Evolutionary conservation across 2,329 filamentous ascomycete genomes (phyloP), one percentile per base, ranked within the genome.

Genomic region (Aschersonia sp.): DNA sequence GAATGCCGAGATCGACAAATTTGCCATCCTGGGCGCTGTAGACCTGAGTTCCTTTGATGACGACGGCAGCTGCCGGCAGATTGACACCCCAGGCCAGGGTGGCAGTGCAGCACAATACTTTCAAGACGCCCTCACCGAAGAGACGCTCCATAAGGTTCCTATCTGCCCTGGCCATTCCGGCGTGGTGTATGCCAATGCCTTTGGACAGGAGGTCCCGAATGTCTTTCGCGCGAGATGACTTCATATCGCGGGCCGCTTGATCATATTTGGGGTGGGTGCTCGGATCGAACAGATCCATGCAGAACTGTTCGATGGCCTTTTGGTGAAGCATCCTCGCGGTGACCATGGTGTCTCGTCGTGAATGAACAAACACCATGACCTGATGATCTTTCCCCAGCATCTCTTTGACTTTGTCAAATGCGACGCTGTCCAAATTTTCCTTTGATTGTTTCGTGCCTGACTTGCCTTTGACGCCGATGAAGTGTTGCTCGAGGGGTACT

Each of bases 21-120:
- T 94, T 95, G 65, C 92, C 92, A 47, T 94, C 91, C 61, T 96
- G 87, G 0, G 92, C 84, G 61, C 89, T 97, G 67, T 98, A 98
- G 0, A 98, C 78, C 60, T 97, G 91, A 0, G 92, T 98, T 12
- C 92, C 92, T 63, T 98, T 98, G 74, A 98, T 98, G 47, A 98
- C 78, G 46, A 98, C 92, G 0, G 92, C 94, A 0, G 92, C 92
- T 35, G 92, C 92, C 1, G 92, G 92, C 65, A 98, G 78, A 65
- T 98, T 98, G 61, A 98, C 91, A 80, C 92, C 92, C 92, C 92
- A 98, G 1, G 92, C 92, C 30, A 98, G 74, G 1, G 92, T 98
- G 9, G 92, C 92, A 2, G 92, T 98, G 79, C 94, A 98, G 72
- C 91, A 97, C 29, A 98, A 82, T 1, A 98, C 89, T 63, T 92